A percentile compares a stretch with the other conserved stretches of the same genome.
Conservation (phyloP, 495 filamentous ascomycete genomes). For the Neurospora sublineolata region DNA sequence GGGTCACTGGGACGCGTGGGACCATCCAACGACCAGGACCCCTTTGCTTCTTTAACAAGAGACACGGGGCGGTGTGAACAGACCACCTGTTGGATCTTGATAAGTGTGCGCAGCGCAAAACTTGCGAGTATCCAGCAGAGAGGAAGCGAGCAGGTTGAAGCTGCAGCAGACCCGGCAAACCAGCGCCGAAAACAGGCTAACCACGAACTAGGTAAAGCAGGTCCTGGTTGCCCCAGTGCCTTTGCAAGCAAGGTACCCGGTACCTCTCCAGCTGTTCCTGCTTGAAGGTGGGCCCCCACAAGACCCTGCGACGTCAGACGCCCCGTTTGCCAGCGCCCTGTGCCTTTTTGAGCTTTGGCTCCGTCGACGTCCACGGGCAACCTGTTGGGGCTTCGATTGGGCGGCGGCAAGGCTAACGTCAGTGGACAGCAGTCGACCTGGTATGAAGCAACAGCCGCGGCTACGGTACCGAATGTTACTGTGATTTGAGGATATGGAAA, state of each 20-base stretch:
- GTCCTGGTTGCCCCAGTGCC: neutral
- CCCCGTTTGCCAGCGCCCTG: neutral
- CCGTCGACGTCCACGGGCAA: neutral
- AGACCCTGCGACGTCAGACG: neutral
- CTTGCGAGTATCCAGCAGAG: neutral
- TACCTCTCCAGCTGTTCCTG: neutral
- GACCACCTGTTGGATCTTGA: neutral
- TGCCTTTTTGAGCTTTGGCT: neutral
- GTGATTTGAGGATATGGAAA: neutral
- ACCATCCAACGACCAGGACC: slow-evolving; percentile 11
- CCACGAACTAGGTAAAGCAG: neutral
- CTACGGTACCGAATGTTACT: neutral
- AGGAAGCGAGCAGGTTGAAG: neutral
- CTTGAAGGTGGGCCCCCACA: neutral
- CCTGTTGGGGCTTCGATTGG: neutral
- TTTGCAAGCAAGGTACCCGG: neutral
- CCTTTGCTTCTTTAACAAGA: slow-evolving; percentile 7
- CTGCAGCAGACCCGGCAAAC: neutral
- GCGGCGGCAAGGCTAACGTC: neutral
- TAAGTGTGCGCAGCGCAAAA: neutral
- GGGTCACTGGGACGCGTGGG: slow-evolving; percentile 2
- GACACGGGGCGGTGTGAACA: slow-evolving; percentile 5
- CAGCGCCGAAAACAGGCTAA: neutral
- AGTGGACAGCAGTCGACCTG: neutral
- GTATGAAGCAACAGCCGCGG: neutral